phyloP scores from a whole-genome alignment of 2,329 filamentous ascomycete species.

The Orbilia oligospora region DNA sequence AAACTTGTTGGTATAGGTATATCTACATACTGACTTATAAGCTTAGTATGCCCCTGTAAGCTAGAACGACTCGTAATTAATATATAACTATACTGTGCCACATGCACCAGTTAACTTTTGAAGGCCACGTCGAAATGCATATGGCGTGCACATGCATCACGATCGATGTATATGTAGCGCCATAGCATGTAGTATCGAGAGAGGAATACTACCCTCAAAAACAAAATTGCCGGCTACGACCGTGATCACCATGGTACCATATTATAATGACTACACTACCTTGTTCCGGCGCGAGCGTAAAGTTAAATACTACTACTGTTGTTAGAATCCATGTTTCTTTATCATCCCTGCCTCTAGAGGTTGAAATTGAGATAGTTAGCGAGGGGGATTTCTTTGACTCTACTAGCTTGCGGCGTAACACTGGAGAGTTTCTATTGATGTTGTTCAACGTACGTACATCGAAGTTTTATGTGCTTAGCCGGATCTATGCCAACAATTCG shows the following conservation, averaged over 20 bases:
- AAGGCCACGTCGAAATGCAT: background rate
- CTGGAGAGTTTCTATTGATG: constrained; percentile 1
- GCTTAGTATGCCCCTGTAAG: too few relatives aligned
- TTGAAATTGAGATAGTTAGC: background rate
- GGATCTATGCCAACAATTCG: background rate
- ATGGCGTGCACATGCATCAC: too few relatives aligned
- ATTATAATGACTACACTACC: background rate
- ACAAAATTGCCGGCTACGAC: too few relatives aligned
- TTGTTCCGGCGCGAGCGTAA: background rate
- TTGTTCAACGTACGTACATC: background rate
- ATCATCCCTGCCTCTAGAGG: background rate
- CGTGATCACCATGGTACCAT: too few relatives aligned
- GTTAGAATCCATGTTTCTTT: background rate
- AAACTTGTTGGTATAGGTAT: too few relatives aligned
- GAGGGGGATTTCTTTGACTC: background rate
- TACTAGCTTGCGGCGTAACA: background rate
- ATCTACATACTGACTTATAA: too few relatives aligned
- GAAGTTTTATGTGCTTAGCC: background rate
- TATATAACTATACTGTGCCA: background rate
- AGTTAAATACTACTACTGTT: background rate
- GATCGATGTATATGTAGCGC: too few relatives aligned
- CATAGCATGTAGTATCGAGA: constrained; percentile 13
- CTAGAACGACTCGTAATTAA: background rate
- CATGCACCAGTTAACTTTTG: background rate
- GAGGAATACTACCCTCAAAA: background rate